These are phyloP conservation scores for Exophiala sideris DNA, from an alignment of 2,329 filamentous ascomycete genomes.

Conservation along the genomic window DNA sequence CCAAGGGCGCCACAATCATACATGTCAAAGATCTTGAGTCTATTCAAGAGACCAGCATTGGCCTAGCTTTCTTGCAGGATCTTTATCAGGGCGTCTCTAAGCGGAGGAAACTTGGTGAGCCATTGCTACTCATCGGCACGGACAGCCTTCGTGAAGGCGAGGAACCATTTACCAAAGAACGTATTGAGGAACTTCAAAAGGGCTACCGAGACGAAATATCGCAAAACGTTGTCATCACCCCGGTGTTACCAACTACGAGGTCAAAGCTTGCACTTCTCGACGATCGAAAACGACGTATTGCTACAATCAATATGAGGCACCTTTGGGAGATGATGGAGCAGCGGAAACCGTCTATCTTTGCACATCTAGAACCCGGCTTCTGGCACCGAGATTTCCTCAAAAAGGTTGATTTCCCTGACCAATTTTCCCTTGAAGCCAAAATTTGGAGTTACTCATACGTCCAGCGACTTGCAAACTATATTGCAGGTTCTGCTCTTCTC, in stretches of 20 bases:
- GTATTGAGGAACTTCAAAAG: conserved; percentile 47
- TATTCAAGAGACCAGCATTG: conserved; percentile 62
- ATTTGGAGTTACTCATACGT: conserved; percentile 60
- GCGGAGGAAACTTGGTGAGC: conserved; percentile 66
- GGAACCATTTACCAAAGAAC: conserved; percentile 41
- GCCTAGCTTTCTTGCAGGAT: conserved; percentile 64
- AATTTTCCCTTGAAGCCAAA: conserved; percentile 34
- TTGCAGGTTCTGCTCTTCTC: conserved; percentile 37
- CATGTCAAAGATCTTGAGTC: conserved; percentile 80
- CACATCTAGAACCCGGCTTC: conserved; percentile 24
- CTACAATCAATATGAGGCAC: conserved; percentile 62
- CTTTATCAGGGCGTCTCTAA: conserved; percentile 70
- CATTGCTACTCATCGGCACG: conserved; percentile 76
- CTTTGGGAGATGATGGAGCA: conserved; percentile 59
- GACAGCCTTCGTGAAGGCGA: conserved; percentile 58
- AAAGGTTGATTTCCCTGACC: conserved; percentile 30
- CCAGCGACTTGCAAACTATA: conserved; percentile 55
- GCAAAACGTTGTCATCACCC: conserved; percentile 54
- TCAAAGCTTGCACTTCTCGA: conserved; percentile 18
- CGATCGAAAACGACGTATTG: conserved; percentile 48
- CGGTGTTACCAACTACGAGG: conserved; percentile 41
- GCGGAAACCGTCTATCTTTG: conserved; percentile 28
- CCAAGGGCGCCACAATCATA: conserved; percentile 55
- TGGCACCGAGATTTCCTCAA: conserved; percentile 30
- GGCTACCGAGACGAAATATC: conserved; percentile 46